A percentile compares a stretch with the other conserved stretches of the same genome.
Evolutionary conservation across 2,329 filamentous ascomycete genomes (phyloP).

Genomic region (Ilyonectria sp.): DNA sequence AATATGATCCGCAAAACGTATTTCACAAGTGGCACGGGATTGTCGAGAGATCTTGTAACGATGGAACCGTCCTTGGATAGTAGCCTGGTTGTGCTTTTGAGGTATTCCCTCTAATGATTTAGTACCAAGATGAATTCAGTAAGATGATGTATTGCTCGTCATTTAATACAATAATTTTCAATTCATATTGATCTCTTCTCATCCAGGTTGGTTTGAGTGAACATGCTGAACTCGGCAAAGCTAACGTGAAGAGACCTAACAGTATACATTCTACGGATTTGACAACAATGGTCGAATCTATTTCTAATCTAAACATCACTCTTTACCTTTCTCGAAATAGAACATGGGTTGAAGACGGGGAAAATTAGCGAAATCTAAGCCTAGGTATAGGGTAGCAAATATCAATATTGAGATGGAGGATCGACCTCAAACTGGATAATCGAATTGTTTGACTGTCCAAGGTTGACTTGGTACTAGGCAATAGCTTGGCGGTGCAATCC

Average conservation of each 20-base stretch:
- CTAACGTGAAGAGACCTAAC: too few relatives aligned
- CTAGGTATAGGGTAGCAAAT: background rate
- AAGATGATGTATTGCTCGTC: background rate
- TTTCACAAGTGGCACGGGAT: constrained; percentile 53
- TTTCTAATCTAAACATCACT: background rate
- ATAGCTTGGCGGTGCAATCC: background rate
- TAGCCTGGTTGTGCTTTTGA: background rate
- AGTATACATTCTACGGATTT: too few relatives aligned
- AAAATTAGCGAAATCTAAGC: background rate
- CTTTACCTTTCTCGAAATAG: too few relatives aligned
- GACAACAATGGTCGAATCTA: background rate
- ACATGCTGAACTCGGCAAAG: too few relatives aligned
- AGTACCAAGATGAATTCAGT: background rate
- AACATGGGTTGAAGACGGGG: background rate
- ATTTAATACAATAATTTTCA: background rate
- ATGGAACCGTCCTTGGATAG: background rate
- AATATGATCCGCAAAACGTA: constrained; percentile 53
- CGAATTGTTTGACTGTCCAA: background rate
- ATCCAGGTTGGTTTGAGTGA: too few relatives aligned
- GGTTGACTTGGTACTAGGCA: background rate
- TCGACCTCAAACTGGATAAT: background rate
- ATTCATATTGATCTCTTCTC: background rate
- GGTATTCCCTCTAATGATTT: background rate
- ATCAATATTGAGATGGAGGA: background rate
- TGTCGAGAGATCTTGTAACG: constrained; percentile 6